Evolutionary conservation across 2,329 filamentous ascomycete species (phyloP).

Genomic region (Ophioceras dolichostomum): DNA sequence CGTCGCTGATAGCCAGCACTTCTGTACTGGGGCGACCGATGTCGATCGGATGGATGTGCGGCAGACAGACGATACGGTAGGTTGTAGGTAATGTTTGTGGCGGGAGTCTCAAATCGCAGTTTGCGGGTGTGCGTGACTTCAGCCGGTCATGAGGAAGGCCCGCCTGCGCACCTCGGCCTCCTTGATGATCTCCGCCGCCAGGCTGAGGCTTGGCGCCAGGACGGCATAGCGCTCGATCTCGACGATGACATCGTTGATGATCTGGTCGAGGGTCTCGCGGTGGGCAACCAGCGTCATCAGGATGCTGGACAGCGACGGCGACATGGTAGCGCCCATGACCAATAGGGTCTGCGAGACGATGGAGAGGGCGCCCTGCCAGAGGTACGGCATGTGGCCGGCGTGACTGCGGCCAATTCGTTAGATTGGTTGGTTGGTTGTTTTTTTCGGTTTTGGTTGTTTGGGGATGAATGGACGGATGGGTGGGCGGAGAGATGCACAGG

Average conservation of each 20-base stretch:
- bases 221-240: constrained; percentile 66
- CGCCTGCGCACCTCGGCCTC: constrained; percentile 65
- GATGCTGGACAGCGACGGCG: constrained; percentile 55
- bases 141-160: constrained; percentile 41
- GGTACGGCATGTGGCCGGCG: constrained; percentile 72
- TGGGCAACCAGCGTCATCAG: constrained; percentile 44
- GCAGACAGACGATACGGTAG: too few species aligned
- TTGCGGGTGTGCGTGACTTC: constrained; percentile 16
- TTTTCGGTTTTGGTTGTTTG: too few species aligned
- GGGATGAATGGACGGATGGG: too few species aligned
- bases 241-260: constrained; percentile 64
- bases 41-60: too few species aligned
- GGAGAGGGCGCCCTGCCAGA: constrained; percentile 75
- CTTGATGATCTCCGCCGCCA: constrained; percentile 70
- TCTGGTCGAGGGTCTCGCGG: constrained; percentile 54
- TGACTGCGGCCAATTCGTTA: constrained; percentile 41
- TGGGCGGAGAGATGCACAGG: too few species aligned
- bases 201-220: constrained; percentile 61
- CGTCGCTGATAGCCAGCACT: too few species aligned
- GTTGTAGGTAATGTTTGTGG: too few species aligned
- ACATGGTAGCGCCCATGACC: constrained; percentile 78
- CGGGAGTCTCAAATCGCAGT: neutral
- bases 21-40: too few species aligned
- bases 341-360: constrained; percentile 73
- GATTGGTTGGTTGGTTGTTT: constrained; percentile 19